Base-by-base conservation (phyloP, 2,329 filamentous ascomycete species). In the Aureobasidium subglaciale region DNA sequence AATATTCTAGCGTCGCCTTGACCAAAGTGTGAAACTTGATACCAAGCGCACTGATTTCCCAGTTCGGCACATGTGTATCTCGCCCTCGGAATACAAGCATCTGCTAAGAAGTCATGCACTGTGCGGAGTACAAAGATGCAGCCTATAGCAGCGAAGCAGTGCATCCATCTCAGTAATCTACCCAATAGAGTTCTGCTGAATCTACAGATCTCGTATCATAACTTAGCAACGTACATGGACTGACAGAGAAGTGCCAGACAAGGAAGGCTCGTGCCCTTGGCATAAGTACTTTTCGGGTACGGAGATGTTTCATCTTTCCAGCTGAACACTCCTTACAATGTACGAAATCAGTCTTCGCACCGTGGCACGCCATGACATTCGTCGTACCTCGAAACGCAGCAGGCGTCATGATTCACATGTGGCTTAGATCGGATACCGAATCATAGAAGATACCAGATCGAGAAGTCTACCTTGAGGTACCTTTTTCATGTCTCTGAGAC, bases 1-100 rank as follows among this genome's bases (percentile, higher is more conserved):
- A 53, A 50, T 15, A n/a, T 53, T 53, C 49, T 53, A 53, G 49
- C 49, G 49, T 40, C 15, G 46, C 34, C 34, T 20, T 40, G 46
- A 30, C 15, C n/a, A 10, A 35, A 20, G n/a, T n/a, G 45, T 20
- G 30, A 25, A 8, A 30, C n/a, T 45, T 32, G 27, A 32, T 45
- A 45, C 25, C 42, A 45, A 32, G 27, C 42, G 41, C 20, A 11
- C 15, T 10, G 15, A 10, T 16, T 45, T 18, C 42, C 11, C 5
- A 30, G 13, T 45, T 20, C 42, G 42, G 27, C 42, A 30, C 3
- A 22, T 45, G 16, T 11, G 13, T 30, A 30, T 5, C 11, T 32
- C 9, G 27, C 30, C 9, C 29, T 22, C 27, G 22, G 11, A 25
- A 30, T 16, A n/a, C 11, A 2, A 9, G 27, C n/a, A 18, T 4